Conservation (phyloP, 2,329 filamentous ascomycete species). For the Juglanconis juglandina region DNA sequence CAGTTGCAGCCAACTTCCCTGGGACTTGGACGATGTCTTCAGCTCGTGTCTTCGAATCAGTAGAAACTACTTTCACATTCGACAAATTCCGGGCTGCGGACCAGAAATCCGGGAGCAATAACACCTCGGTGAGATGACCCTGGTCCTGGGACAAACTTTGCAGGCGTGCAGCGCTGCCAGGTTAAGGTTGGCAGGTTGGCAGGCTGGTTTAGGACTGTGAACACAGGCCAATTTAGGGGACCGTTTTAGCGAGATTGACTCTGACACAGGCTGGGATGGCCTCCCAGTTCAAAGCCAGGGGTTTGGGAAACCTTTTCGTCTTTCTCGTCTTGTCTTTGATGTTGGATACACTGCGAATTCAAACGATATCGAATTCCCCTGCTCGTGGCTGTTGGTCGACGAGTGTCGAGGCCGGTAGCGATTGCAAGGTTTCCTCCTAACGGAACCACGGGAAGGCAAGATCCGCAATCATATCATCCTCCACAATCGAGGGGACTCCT, state of each 20-base stretch:
- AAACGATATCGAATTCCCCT: constrained; percentile 12
- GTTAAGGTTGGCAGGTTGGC: not conserved
- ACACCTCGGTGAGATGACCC: constrained; percentile 6
- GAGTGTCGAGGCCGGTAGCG: not conserved
- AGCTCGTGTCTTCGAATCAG: not conserved
- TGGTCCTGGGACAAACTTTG: constrained; percentile 11
- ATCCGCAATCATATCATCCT: constrained; percentile 7
- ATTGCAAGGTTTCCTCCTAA: constrained; percentile 3
- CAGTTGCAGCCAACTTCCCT: not conserved
- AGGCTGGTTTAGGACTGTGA: constrained; percentile 1
- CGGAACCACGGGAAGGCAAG: constrained; percentile 4
- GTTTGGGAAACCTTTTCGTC: constrained; percentile 15
- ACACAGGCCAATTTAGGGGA: constrained; percentile 13
- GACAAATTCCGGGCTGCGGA: not conserved
- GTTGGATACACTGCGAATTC: not conserved
- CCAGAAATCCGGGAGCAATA: not conserved
- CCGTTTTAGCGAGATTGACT: constrained; percentile 17
- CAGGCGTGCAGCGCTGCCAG: not conserved
- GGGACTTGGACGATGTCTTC: not conserved
- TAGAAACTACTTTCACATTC: not conserved
- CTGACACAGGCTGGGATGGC: constrained; percentile 11
- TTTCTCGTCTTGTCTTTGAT: constrained; percentile 3
- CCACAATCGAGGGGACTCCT: constrained; percentile 1
- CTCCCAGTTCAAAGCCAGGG: constrained; percentile 8
- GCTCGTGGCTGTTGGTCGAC: not conserved